Conservation (phyloP, 352 stramenopile species). For the Aphanomyces invadans region DNA sequence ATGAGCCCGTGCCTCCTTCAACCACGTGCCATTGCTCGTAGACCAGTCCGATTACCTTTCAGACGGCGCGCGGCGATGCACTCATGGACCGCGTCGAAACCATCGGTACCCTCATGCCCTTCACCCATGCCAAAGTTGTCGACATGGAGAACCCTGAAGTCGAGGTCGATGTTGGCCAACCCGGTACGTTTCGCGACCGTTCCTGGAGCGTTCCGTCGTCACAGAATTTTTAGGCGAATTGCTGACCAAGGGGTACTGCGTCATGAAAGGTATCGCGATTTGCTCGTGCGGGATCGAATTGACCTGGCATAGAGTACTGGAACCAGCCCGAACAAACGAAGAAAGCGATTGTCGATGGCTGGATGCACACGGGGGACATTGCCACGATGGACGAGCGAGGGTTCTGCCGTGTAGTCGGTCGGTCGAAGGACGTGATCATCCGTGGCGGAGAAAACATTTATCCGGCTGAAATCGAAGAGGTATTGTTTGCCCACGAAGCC, state of each 20-base stretch:
- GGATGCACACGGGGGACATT: constrained; percentile 25
- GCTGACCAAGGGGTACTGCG: constrained; percentile 24
- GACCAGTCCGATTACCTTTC: constrained; percentile 29
- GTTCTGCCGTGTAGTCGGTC: constrained; percentile 21
- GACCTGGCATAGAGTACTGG: constrained; percentile 15
- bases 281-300: neutral
- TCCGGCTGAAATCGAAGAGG: constrained; percentile 20
- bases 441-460: constrained; percentile 25
- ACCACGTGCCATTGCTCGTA: no score
- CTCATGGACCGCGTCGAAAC: constrained; percentile 26
- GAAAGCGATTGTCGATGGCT: constrained; percentile 22
- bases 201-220: neutral
- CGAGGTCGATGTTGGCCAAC: constrained; percentile 11
- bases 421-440: constrained; percentile 25
- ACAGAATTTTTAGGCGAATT: constrained; percentile 19
- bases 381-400: constrained; percentile 23
- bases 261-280: constrained; percentile 18
- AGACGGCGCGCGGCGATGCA: constrained; percentile 24
- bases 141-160: constrained; percentile 22
- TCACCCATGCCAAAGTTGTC: constrained; percentile 28
- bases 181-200: neutral
- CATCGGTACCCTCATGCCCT: constrained; percentile 25
- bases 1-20: no score
- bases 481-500: constrained; percentile 7
- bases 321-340: constrained; percentile 13